Evolutionary conservation across 1,284 basidiomycete genomes (phyloP).

Genomic region (Malassezia psittaci): DNA sequence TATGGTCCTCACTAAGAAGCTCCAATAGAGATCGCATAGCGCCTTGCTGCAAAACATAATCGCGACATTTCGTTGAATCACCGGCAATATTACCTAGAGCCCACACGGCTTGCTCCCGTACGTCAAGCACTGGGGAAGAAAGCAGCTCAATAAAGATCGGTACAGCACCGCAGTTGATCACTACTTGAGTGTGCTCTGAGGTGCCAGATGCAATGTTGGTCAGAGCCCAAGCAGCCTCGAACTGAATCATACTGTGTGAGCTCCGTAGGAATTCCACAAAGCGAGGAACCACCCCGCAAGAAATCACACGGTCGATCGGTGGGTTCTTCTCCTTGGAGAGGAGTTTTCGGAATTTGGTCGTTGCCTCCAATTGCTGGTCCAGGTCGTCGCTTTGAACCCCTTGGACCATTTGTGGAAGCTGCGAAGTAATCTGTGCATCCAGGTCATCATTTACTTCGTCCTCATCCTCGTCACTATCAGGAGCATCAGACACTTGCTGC

Average conservation of each 20-base stretch:
- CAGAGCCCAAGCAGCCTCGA: slow-evolving; percentile 98
- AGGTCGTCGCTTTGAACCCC: slow-evolving; percentile 86
- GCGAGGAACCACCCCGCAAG: slow-evolving; percentile 89
- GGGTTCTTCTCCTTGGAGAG: slow-evolving; percentile 99
- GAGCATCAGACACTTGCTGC: slow-evolving; percentile 32
- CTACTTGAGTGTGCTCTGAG: slow-evolving; percentile 94
- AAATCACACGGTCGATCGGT: slow-evolving; percentile 97
- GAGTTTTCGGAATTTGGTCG: slow-evolving; percentile 82
- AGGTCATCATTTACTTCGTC: slow-evolving; percentile 28
- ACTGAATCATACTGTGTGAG: slow-evolving; percentile 89
- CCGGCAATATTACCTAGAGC: slow-evolving; percentile 47
- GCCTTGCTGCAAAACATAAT: slow-evolving; percentile 40
- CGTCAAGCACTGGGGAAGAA: slow-evolving; percentile 43
- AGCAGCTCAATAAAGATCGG: slow-evolving; percentile 74
- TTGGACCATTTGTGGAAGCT: slow-evolving; percentile 66
- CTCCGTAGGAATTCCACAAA: slow-evolving; percentile 89
- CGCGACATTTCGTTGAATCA: slow-evolving; percentile 45
- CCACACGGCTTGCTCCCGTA: slow-evolving; percentile 48
- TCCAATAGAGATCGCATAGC: slow-evolving; percentile 42
- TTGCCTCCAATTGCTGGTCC: slow-evolving; percentile 86
- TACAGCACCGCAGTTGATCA: slow-evolving; percentile 85
- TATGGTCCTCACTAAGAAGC: slow-evolving; percentile 46
- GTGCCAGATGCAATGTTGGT: slow-evolving; percentile 99
- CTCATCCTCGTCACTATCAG: slow-evolving; percentile 42
- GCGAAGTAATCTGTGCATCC: slow-evolving; percentile 62